Conservation (phyloP, 2,329 filamentous ascomycete species). For the Botrytis medusae region DNA sequence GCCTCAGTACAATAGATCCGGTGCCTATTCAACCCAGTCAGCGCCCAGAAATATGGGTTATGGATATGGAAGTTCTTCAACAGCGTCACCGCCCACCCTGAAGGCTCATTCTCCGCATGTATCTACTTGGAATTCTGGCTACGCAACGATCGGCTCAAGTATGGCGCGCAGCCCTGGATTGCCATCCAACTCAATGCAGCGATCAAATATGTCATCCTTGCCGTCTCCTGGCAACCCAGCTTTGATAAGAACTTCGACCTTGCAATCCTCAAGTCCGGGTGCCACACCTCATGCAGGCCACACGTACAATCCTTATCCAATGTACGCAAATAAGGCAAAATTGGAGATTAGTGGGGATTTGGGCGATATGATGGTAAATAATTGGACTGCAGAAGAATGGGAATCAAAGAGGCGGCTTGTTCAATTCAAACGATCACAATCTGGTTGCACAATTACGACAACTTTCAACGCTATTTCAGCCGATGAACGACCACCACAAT, state of each 20-base stretch:
- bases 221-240: slow-evolving; percentile 51
- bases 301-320: slow-evolving; percentile 51
- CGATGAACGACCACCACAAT: slow-evolving; percentile 77
- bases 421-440: slow-evolving; percentile 80
- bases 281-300: slow-evolving; percentile 46
- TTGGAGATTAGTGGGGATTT: slow-evolving; percentile 86
- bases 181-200: slow-evolving; percentile 37
- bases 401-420: slow-evolving; percentile 79
- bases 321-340: slow-evolving; percentile 79
- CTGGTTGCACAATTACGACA: slow-evolving; percentile 76
- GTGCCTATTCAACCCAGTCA: slow-evolving; percentile 37
- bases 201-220: slow-evolving; percentile 30
- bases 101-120: slow-evolving; percentile 50
- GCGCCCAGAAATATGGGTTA: slow-evolving; percentile 45
- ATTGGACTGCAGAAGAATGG: slow-evolving; percentile 82
- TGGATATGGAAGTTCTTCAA: slow-evolving; percentile 45
- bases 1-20: slow-evolving; percentile 42
- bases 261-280: slow-evolving; percentile 52
- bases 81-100: slow-evolving; percentile 44
- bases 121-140: slow-evolving; percentile 49
- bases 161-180: slow-evolving; percentile 47
- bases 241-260: slow-evolving; percentile 66
- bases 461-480: slow-evolving; percentile 76
- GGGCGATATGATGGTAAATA: slow-evolving; percentile 70
- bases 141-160: slow-evolving; percentile 45